Conservation (phyloP, 441 rosid species). For the Adansonia gregorii region DNA sequence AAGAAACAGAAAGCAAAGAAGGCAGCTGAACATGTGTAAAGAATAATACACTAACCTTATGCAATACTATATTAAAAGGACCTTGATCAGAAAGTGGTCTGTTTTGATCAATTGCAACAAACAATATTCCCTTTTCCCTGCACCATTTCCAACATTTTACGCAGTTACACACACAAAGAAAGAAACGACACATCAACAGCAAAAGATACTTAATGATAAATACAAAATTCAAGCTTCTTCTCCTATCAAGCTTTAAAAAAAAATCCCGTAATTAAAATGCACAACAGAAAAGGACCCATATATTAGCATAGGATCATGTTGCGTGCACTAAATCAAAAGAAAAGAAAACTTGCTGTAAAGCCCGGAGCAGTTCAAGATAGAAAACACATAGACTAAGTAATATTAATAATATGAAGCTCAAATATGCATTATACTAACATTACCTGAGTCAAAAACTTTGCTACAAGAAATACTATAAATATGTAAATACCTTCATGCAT, state of each 20-base stretch:
- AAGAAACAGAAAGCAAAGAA: neutral
- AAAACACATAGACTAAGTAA: neutral
- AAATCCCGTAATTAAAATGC: neutral
- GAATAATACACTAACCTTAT: slow-evolving; percentile 52
- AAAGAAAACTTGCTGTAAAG: neutral
- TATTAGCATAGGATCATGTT: neutral
- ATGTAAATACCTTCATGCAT: neutral
- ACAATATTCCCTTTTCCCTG: slow-evolving; percentile 79
- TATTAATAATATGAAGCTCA: neutral
- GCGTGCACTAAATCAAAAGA: neutral
- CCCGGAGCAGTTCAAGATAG: neutral
- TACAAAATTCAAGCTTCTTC: neutral
- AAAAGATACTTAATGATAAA: neutral
- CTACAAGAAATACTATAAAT: neutral
- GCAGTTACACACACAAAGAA: slow-evolving; percentile 1
- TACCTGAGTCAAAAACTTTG: neutral
- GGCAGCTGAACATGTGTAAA: neutral
- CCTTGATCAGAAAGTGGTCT: slow-evolving; percentile 81
- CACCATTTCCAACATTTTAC: slow-evolving; percentile 20
- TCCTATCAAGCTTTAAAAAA: neutral
- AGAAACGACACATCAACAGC: neutral
- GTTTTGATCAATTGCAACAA: slow-evolving; percentile 77
- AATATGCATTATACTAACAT: neutral
- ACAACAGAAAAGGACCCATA: neutral
- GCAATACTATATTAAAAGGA: slow-evolving; percentile 79